Conservation (phyloP, 257 asterid genomes). For the Solanum pimpinellifolium region DNA sequence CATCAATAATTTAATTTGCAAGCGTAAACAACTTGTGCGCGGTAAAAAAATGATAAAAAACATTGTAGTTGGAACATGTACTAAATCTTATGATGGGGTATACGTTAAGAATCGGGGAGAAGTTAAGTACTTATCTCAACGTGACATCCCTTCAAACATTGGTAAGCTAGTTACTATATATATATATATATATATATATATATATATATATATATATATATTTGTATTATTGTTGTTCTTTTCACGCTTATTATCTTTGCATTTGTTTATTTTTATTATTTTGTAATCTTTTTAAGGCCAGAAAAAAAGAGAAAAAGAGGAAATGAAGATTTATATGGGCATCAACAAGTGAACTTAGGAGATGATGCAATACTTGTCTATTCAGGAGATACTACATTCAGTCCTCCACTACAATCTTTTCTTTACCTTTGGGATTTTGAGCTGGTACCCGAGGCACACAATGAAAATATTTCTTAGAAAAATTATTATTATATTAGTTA, state of each 20-base stretch:
- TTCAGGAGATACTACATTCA: not conserved
- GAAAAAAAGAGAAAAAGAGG: not conserved
- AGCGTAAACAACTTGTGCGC: not conserved
- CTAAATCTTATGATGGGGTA: not conserved
- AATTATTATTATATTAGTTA: no score
- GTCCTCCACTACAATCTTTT: not conserved
- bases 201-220: no score
- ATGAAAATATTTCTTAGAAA: not conserved
- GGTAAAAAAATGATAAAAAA: not conserved
- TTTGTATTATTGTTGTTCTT: no score
- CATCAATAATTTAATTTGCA: not conserved
- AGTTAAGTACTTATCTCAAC: not conserved
- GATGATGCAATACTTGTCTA: not conserved
- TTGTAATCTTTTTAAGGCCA: not conserved
- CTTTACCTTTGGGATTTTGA: not conserved
- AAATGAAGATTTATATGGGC: not conserved
- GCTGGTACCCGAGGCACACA: not conserved
- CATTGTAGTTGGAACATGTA: not conserved
- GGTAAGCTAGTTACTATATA: not conserved
- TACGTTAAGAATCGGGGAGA: not conserved
- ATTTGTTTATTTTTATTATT: not conserved
- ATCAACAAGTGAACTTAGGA: not conserved
- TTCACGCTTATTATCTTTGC: not conserved
- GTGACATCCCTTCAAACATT: not conserved
- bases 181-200: no score